These are phyloP conservation scores for Coemansia pectinata DNA, from an alignment of 192 early-diverging fungal species.

Conservation along the genomic window DNA sequence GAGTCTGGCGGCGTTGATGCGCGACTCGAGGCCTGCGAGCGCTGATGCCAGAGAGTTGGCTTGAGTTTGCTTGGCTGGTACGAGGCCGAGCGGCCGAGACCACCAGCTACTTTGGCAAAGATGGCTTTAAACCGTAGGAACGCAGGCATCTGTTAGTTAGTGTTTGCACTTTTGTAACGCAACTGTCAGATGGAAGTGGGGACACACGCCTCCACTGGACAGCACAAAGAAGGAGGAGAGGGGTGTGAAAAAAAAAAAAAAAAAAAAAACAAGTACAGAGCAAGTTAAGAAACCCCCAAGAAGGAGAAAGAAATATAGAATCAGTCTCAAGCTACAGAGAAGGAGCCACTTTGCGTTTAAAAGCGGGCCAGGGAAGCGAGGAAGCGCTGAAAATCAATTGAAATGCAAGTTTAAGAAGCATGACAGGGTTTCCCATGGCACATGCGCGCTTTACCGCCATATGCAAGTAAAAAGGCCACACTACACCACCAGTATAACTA, in stretches of 20 bases:
- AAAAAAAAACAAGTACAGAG: background rate
- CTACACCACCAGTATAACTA: background rate
- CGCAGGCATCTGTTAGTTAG: slow-evolving; percentile 29
- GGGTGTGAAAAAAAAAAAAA: background rate
- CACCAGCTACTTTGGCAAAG: slow-evolving; percentile 48
- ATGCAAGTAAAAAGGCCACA: background rate
- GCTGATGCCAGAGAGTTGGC: slow-evolving; percentile 37
- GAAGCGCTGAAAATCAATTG: background rate
- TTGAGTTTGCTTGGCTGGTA: slow-evolving; percentile 38
- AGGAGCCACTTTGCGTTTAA: background rate
- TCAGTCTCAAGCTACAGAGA: background rate
- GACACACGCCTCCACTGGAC: background rate
- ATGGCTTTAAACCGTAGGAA: slow-evolving; percentile 36
- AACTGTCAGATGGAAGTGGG: background rate
- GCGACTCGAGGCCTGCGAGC: slow-evolving; percentile 37
- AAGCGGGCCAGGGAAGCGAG: background rate
- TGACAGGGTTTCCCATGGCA: background rate
- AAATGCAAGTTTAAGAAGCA: background rate
- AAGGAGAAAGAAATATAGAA: background rate
- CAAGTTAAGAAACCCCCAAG: background rate
- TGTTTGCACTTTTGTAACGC: background rate
- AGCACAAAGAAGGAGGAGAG: background rate
- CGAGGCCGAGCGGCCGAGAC: slow-evolving; percentile 43
- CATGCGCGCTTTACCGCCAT: background rate
- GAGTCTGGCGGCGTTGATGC: slow-evolving; percentile 31